Evolutionary conservation across 495 filamentous ascomycete species (phyloP), one percentile per base, ranked within the genome.

Genomic region (Penicillium odoratum): DNA sequence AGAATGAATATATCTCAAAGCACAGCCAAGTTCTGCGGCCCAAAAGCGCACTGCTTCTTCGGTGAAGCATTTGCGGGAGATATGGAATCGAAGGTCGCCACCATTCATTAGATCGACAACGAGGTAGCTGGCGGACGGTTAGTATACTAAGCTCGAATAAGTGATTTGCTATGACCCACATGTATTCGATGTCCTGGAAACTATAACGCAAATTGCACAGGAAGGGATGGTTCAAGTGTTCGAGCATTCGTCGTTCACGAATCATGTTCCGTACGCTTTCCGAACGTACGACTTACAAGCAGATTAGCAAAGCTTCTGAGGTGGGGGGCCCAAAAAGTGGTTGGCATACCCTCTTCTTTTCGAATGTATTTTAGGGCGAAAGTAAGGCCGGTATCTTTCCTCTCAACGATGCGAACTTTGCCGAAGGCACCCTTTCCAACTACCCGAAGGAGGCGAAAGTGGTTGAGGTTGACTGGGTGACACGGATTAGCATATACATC

Each of bases 91-190:
- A 58, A 98, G 74, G 74, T 98, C 94, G 65, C 94, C 94, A 44
- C 94, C 94, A 69, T 89, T 98, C 94, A 98, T 98, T 49, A 98
- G 79, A 75, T 98, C 94, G 55, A 98, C 92, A 48, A 98, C 95
- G 62, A 98, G 85, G 73, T 98, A 98, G 78, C 93, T 97, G 61
- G 25, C 40, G 43, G 31, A 46, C 15, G 9, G 59, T 76, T 55
- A 78, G 69, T 56, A 45, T 48, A 58, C 30, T 4, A 4, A 26
- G 15, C 28, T 36, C 0, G 11, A 11, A 33, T n/a, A 11, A 30
- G 7, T 4, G 26, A 56, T 15, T 28, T 7, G 16, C 40, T 53
- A 25, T 21, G 46, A 72, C 91, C 63, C 81, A 98, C 94, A 98
- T 87, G 75, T 98, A 98, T 70, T 98, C 94, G 64, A 97, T 91